Base-by-base conservation (phyloP, 768 basidiomycete genomes). In the Boletus reticuloceps region DNA sequence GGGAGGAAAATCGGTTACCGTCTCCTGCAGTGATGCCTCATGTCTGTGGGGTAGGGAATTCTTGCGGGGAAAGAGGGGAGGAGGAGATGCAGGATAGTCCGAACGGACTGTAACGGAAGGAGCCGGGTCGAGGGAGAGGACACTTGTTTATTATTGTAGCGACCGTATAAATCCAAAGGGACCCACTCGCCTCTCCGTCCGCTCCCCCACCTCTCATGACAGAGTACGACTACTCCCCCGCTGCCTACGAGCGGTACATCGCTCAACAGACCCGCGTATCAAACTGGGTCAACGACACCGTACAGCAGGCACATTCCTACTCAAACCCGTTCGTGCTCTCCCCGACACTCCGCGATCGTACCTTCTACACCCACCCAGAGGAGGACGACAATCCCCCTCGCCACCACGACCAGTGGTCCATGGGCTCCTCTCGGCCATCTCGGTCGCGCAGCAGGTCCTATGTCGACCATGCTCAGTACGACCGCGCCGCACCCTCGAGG, bases 181-280 rank as follows among this genome's bases (percentile, higher is more conserved):
- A 46, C 32, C 42, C 43, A 51, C 45, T 52, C 40, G 40, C 40
- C 51, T 45, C 34, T 48, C 66, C 53, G 53, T 50, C 31, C 39
- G 46, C 27, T 42, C 43, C 51, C 10, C 31, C 29, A 22, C 57
- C 29, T 19, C 50, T 38, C 58, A 83, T 83, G 82, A 82, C 82
- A 29, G 82, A 83, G 66, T 83, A 83, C 77, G 82, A 83, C 70
- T 83, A 74, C 67, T 82, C 81, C 50, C 81, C 80, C 19, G 81
- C 79, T 62, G 82, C 81, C 29, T 71, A 76, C 60, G 74, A 82
- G 50, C 75, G 72, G 11, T 72, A 78, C 62, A 31, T 78, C 50
- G 73, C 70, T 27, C 80, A 77, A n/a, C 80, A 80, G 64, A 29
- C 70, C 54, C 74, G 79, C 55, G 79, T 83, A 16, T 72, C 76